phyloP scores from a whole-genome alignment of 1,284 basidiomycete species.

The Dichomitus squalens region DNA sequence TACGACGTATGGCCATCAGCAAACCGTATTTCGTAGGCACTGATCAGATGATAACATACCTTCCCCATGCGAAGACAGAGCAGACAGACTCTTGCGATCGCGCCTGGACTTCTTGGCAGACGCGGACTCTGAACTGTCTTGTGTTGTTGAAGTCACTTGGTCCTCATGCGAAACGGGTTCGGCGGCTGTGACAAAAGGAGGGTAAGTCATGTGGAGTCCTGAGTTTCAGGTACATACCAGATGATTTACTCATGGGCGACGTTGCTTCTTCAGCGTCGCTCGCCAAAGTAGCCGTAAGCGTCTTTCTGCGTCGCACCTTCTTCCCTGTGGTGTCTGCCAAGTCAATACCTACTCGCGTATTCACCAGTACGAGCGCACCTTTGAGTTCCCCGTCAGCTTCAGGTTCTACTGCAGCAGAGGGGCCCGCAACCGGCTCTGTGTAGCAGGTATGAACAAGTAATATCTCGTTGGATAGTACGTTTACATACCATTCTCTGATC shows the following conservation, averaged over 20 bases:
- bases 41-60: no score
- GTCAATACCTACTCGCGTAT: not conserved
- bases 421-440: not conserved
- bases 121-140: not conserved
- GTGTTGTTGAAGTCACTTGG: not conserved
- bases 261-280: not conserved
- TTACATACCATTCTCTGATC: not conserved
- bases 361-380: not conserved
- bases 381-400: not conserved
- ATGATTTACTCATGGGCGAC: not conserved
- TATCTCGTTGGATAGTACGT: not conserved
- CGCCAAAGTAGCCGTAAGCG: not conserved
- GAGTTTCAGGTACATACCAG: not conserved
- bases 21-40: no score
- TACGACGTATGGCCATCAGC: not conserved
- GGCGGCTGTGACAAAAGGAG: not conserved
- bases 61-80: not conserved
- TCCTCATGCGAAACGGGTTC: not conserved
- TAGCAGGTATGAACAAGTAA: not conserved
- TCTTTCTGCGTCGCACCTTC: not conserved
- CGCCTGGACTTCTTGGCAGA: not conserved
- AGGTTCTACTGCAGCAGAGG: not conserved
- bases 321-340: not conserved
- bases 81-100: not conserved
- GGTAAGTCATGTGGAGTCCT: not conserved